Evolutionary conservation across 371 early-diverging fungal species (phyloP).

Genomic region (Lichtheimia hyalospora): DNA sequence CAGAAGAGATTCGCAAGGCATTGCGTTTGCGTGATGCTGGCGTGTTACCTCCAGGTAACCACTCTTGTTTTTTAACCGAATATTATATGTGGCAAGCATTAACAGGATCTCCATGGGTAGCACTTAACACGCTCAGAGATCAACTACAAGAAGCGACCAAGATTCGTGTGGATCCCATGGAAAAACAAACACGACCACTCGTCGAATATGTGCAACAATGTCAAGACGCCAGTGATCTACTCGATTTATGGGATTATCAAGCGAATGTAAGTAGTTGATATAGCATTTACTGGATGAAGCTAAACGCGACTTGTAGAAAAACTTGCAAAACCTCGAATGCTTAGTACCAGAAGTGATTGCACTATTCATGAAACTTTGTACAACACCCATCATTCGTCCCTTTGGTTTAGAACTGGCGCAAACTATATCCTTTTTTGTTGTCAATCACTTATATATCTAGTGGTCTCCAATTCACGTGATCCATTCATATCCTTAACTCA

Average conservation of each 20-base stretch:
- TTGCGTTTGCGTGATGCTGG: conserved; percentile 1
- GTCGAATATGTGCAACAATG: conserved; percentile 49
- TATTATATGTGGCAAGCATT: neutral
- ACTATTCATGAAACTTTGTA: conserved; percentile 39
- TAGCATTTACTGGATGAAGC: neutral
- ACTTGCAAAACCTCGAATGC: conserved; percentile 42
- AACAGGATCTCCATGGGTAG: neutral
- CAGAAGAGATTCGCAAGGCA: neutral
- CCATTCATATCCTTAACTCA: too few species aligned
- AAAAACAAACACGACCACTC: conserved; percentile 38
- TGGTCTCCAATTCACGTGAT: too few species aligned
- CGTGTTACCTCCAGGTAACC: neutral
- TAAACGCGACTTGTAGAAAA: conserved; percentile 23
- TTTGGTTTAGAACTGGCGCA: conserved; percentile 42
- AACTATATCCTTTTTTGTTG: conserved; percentile 11
- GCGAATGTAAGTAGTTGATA: conserved; percentile 21
- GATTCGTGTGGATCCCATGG: conserved; percentile 43
- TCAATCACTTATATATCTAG: conserved; percentile 1
- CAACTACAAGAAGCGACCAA: conserved; percentile 35
- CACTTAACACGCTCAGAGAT: conserved; percentile 2
- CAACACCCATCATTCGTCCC: conserved; percentile 47
- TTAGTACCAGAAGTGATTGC: conserved; percentile 43
- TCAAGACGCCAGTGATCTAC: conserved; percentile 31
- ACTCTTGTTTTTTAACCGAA: neutral
- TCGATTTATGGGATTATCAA: conserved; percentile 48